These are phyloP conservation scores for Hyphopichia buzzinii DNA, from an alignment of 1,139 yeast genomes.

Conservation along the genomic window DNA sequence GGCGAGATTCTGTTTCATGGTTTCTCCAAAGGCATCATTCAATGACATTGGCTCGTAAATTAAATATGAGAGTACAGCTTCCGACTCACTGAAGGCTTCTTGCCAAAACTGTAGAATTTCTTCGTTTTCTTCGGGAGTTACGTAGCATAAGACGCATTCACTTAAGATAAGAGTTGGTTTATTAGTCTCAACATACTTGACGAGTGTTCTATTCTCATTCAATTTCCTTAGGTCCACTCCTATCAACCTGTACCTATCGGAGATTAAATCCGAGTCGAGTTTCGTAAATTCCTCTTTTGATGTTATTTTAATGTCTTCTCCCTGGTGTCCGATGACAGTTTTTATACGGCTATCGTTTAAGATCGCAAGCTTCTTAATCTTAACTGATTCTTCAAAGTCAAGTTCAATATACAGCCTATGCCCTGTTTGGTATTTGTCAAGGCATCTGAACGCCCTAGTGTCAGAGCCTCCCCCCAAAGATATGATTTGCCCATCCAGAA, in stretches of 20 bases:
- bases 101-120: constrained; percentile 46
- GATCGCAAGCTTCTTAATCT: constrained; percentile 59
- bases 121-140: constrained; percentile 57
- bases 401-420: constrained; percentile 56
- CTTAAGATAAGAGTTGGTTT: constrained; percentile 73
- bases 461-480: constrained; percentile 98
- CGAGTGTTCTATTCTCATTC: constrained; percentile 2
- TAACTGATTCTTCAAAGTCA: constrained; percentile 67
- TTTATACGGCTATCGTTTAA: constrained; percentile 22
- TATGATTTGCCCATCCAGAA: constrained; percentile 54
- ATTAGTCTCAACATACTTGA: constrained; percentile 24
- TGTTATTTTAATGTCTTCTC: constrained; percentile 10
- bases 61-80: constrained; percentile 36
- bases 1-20: constrained; percentile 75
- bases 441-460: constrained; percentile 61
- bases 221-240: constrained; percentile 55
- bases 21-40: constrained; percentile 71
- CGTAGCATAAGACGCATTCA: constrained; percentile 88
- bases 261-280: constrained; percentile 33
- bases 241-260: constrained; percentile 50
- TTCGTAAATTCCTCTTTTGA: constrained; percentile 23
- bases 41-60: constrained; percentile 87
- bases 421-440: constrained; percentile 21
- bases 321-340: constrained; percentile 14
- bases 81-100: constrained; percentile 12